Percentiles rank a stretch among this genome's conserved stretches.
Conservation (phyloP, 257 asterid species). For the Apocynum venetum region DNA sequence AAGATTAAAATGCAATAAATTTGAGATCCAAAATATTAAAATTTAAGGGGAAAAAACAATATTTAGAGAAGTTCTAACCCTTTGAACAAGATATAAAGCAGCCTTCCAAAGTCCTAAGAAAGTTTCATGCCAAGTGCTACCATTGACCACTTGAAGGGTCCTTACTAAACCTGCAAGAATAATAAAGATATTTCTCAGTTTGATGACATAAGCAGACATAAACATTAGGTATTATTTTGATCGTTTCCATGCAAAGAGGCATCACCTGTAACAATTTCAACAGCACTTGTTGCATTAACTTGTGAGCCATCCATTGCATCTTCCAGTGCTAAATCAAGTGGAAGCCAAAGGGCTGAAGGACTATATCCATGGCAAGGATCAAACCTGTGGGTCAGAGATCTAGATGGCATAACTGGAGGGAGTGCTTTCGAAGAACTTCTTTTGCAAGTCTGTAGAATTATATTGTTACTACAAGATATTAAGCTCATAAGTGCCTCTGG, state of each 20-base stretch:
- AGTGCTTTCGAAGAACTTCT: slow-evolving; percentile 43
- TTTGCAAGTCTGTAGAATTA: slow-evolving; percentile 26
- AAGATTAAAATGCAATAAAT: not conserved
- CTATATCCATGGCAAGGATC: slow-evolving; percentile 70
- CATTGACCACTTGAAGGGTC: slow-evolving; percentile 80
- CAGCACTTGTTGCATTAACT: slow-evolving; percentile 82
- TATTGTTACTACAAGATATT: slow-evolving; percentile 36
- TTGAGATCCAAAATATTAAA: not conserved
- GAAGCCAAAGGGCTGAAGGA: slow-evolving; percentile 85
- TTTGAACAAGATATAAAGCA: slow-evolving; percentile 87
- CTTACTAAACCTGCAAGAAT: slow-evolving; percentile 69
- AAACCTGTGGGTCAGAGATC: slow-evolving; percentile 53
- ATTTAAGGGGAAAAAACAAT: not conserved
- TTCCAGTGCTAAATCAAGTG: slow-evolving; percentile 86
- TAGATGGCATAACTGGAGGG: slow-evolving; percentile 36
- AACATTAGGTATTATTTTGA: not conserved
- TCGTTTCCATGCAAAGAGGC: slow-evolving; percentile 11
- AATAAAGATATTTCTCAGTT: slow-evolving; percentile 21
- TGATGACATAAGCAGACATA: not conserved
- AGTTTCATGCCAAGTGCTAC: slow-evolving; percentile 81
- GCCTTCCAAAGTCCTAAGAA: slow-evolving; percentile 99
- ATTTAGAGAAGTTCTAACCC: slow-evolving; percentile 49
- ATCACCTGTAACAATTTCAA: slow-evolving; percentile 84
- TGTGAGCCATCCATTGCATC: slow-evolving; percentile 94
- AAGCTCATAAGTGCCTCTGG: slow-evolving; percentile 50